These are phyloP conservation scores for Gracilaria vermiculophylla DNA, from an alignment of 23 red algal species.

Conservation along the genomic window DNA sequence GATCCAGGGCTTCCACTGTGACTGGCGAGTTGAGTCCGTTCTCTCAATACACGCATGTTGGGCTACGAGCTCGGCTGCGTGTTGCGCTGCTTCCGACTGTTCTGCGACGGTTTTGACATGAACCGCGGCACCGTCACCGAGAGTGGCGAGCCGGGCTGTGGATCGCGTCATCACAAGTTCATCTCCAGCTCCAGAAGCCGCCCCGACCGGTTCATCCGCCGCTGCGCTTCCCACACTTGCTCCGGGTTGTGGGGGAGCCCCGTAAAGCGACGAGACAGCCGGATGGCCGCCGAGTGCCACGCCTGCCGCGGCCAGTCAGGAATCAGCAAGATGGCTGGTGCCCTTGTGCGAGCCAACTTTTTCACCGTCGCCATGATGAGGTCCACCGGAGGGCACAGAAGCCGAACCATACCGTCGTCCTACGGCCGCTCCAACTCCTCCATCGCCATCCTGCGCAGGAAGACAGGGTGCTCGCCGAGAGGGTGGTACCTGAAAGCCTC, in stretches of 20 bases:
- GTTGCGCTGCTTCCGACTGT: not conserved
- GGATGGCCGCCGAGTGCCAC: too few relatives aligned
- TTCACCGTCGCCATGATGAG: slow-evolving; percentile 23
- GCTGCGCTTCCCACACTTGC: too few relatives aligned
- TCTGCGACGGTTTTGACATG: not conserved
- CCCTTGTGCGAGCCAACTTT: not conserved
- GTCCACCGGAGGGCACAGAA: slow-evolving; percentile 14
- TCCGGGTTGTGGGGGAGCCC: not conserved
- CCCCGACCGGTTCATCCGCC: too few relatives aligned
- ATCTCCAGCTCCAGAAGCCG: too few relatives aligned
- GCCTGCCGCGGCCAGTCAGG: slow-evolving; percentile 4
- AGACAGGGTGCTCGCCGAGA: slow-evolving; percentile 6
- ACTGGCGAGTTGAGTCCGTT: not conserved
- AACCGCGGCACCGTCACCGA: too few relatives aligned
- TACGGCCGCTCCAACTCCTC: not conserved
- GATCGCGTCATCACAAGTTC: too few relatives aligned
- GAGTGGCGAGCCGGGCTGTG: too few relatives aligned
- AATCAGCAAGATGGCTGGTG: slow-evolving; percentile 35
- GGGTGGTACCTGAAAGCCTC: not conserved
- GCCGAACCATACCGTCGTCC: not conserved
- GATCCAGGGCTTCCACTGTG: not conserved
- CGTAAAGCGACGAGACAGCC: not conserved
- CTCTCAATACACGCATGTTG: not conserved
- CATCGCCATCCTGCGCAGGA: not conserved
- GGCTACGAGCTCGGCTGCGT: not conserved